Evolutionary conservation across 495 filamentous ascomycete genomes (phyloP).

Genomic region (Lasiosphaeris hirsuta): DNA sequence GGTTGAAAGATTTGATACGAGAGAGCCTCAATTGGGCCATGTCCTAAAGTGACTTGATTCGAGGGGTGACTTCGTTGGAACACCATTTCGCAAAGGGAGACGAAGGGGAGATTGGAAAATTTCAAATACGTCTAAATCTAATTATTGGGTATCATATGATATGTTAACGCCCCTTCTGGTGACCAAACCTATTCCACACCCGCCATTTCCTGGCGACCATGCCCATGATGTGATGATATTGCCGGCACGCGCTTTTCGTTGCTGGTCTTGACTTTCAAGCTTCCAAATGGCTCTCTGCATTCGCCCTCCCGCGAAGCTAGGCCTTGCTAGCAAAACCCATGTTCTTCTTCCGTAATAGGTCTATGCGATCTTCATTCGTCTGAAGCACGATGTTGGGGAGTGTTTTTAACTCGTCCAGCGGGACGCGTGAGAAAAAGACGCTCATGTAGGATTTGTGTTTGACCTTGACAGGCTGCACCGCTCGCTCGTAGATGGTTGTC

Average conservation of each 20-base stretch:
- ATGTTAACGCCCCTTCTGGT: background rate
- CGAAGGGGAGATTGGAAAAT: too few relatives aligned
- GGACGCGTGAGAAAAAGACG: conserved; percentile 55
- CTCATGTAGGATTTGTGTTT: conserved; percentile 46
- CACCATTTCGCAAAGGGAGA: too few relatives aligned
- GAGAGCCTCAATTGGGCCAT: too few relatives aligned
- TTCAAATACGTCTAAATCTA: background rate
- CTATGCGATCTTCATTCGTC: conserved; percentile 34
- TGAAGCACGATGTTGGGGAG: conserved; percentile 29
- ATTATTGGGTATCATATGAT: background rate
- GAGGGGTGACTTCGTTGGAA: too few relatives aligned
- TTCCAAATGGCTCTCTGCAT: background rate
- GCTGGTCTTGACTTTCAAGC: too few relatives aligned
- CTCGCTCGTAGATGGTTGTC: conserved; percentile 43
- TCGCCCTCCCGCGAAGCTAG: background rate
- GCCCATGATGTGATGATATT: background rate
- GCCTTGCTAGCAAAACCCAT: conserved; percentile 17
- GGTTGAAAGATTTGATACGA: too few relatives aligned
- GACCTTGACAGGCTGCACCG: conserved; percentile 31
- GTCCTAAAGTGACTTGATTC: too few relatives aligned
- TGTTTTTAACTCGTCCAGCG: conserved; percentile 47
- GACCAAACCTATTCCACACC: background rate
- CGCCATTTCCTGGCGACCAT: background rate
- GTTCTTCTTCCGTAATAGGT: conserved; percentile 22
- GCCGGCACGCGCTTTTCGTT: too few relatives aligned